Percentiles rank a stretch among this genome's conserved stretches.
phyloP scores from a whole-genome alignment of 345 rosid genomes.

The Arabis alpina region DNA sequence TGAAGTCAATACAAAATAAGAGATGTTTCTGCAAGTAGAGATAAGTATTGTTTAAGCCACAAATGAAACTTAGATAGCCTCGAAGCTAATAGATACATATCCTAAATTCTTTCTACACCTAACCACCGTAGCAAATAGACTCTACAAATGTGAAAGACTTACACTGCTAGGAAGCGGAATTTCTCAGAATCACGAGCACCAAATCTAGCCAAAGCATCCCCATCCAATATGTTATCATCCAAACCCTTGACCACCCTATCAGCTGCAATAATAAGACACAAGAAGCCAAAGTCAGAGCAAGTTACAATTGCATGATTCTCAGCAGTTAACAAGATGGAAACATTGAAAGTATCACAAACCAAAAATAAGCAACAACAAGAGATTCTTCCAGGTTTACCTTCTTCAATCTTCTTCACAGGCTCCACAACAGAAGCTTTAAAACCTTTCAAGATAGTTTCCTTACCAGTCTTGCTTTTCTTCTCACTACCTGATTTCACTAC shows the following conservation, averaged over 20 bases:
- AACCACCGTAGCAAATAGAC: conserved; percentile 2
- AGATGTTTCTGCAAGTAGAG: conserved; percentile 3
- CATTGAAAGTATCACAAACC: conserved; percentile 7
- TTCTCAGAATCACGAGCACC: conserved; percentile 75
- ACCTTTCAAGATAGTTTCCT: conserved; percentile 38
- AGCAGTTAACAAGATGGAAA: not conserved
- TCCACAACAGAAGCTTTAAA: conserved; percentile 48
- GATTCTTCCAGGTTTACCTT: conserved; percentile 39
- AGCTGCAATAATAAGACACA: conserved; percentile 50
- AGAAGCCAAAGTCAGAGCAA: conserved; percentile 14
- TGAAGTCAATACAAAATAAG: conserved; percentile 4
- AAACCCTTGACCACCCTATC: conserved; percentile 49
- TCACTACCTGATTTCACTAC: conserved; percentile 46
- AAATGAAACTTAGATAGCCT: conserved; percentile 9
- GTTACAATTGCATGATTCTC: conserved; percentile 11
- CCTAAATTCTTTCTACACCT: conserved; percentile 22
- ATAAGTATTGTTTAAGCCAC: not conserved
- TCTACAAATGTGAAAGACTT: conserved; percentile 48
- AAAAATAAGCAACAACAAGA: conserved; percentile 17
- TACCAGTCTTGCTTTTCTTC: conserved; percentile 54
- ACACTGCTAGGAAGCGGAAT: conserved; percentile 75
- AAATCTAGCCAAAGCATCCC: conserved; percentile 69
- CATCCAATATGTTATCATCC: conserved; percentile 48
- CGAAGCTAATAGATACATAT: not conserved
- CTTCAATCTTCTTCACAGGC: conserved; percentile 50